phyloP scores from a whole-genome alignment of 768 basidiomycete genomes.

The Phlebiopsis gigantea region DNA sequence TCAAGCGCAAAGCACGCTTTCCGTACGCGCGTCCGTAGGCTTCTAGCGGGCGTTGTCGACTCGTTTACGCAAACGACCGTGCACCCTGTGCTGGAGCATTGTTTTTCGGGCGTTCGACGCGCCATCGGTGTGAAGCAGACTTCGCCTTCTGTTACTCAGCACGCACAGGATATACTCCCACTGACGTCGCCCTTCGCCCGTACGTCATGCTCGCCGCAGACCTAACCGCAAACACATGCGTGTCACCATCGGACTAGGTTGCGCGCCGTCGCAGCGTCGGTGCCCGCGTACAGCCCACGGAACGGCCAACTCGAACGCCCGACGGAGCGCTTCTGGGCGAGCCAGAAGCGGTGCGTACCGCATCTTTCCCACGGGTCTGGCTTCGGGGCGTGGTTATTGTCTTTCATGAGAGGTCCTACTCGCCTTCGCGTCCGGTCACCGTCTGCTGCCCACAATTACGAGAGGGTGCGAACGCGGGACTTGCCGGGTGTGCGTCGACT shows the following conservation, averaged over 20 bases:
- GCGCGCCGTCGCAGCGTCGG: neutral
- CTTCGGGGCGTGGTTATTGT: neutral
- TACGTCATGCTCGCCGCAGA: neutral
- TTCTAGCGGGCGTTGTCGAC: neutral
- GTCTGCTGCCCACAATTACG: neutral
- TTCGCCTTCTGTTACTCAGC: neutral
- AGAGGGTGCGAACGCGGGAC: neutral
- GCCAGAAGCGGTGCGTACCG: neutral
- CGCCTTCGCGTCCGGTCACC: neutral
- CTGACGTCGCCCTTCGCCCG: neutral
- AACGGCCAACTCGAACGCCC: constrained; percentile 3
- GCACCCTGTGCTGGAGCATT: neutral
- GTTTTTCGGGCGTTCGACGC: neutral
- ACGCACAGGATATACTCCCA: neutral
- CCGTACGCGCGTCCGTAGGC: neutral
- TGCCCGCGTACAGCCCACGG: constrained; percentile 4
- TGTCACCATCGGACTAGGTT: neutral
- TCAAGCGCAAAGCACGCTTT: neutral
- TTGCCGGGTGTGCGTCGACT: neutral
- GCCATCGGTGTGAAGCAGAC: neutral
- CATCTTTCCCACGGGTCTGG: neutral
- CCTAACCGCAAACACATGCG: neutral
- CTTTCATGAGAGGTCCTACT: neutral
- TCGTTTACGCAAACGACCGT: neutral
- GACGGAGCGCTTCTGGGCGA: constrained; percentile 1